These are phyloP conservation scores for Citrus mangshanensis DNA, from an alignment of 345 rosid species.

Conservation along the genomic window DNA sequence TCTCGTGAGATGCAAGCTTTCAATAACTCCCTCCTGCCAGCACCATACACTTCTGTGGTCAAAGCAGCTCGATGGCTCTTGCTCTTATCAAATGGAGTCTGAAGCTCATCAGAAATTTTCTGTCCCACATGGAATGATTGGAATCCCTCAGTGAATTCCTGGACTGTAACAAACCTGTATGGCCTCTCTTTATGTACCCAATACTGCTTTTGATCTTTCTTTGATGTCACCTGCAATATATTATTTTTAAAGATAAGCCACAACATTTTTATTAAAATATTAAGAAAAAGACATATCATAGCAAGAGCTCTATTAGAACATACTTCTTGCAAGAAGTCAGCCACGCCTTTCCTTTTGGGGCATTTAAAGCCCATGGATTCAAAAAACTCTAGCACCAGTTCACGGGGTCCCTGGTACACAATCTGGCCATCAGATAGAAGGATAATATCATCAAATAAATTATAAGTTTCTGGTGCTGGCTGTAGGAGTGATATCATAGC, in stretches of 20 bases:
- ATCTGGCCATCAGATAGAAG: conserved; percentile 60
- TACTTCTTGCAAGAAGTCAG: conserved; percentile 75
- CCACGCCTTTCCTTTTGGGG: conserved; percentile 66
- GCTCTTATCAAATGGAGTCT: conserved; percentile 41
- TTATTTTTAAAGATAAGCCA: no score
- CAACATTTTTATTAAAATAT: no score
- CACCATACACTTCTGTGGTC: conserved; percentile 44
- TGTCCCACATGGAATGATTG: conserved; percentile 34
- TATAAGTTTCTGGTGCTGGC: neutral
- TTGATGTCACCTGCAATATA: conserved; percentile 53
- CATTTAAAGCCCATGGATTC: conserved; percentile 60
- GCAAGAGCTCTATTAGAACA: neutral
- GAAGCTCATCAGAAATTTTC: conserved; percentile 34
- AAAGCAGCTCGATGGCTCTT: conserved; percentile 55
- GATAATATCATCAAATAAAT: conserved; percentile 61
- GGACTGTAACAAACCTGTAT: conserved; percentile 43
- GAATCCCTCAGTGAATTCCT: conserved; percentile 49
- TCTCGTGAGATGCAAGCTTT: conserved; percentile 56
- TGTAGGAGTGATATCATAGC: neutral
- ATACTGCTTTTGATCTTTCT: conserved; percentile 63
- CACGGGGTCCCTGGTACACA: conserved; percentile 63
- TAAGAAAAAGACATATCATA: neutral
- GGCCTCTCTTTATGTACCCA: conserved; percentile 45
- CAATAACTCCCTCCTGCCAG: conserved; percentile 43
- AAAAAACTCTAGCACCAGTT: conserved; percentile 45